A percentile compares a stretch with the other conserved stretches of the same genome.
Conservation (phyloP, 208 protist species). For the Crithidia mellificae region DNA sequence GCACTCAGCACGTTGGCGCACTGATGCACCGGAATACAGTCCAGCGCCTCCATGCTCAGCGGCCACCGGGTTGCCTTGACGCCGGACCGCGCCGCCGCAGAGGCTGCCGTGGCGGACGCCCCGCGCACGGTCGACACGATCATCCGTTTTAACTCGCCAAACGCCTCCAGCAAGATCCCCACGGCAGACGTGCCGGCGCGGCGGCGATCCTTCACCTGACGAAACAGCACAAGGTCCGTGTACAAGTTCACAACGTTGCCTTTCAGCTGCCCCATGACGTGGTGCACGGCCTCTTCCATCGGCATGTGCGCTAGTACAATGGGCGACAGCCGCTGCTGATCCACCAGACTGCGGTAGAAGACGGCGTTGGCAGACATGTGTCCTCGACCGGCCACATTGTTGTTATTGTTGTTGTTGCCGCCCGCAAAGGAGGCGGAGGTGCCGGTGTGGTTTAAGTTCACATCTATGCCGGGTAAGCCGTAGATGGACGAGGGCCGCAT, state of each 20-base stretch:
- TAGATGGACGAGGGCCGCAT: neutral
- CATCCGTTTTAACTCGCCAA: conserved; percentile 78
- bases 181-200: conserved; percentile 54
- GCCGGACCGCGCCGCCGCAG: conserved; percentile 17
- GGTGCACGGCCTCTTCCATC: conserved; percentile 56
- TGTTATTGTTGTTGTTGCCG: too few relatives aligned
- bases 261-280: conserved; percentile 87
- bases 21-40: conserved; percentile 76
- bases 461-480: neutral
- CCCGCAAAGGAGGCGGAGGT: neutral
- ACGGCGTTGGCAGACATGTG: conserved; percentile 41
- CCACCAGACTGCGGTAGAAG: conserved; percentile 48
- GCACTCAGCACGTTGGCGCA: conserved; percentile 67
- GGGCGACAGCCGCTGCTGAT: conserved; percentile 68
- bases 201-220: conserved; percentile 72
- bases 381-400: conserved; percentile 11
- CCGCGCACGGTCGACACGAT: conserved; percentile 48
- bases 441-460: neutral
- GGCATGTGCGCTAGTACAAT: conserved; percentile 71
- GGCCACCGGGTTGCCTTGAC: conserved; percentile 62
- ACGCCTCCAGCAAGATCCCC: conserved; percentile 80
- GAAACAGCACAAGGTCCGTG: conserved; percentile 82
- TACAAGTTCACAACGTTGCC: conserved; percentile 86
- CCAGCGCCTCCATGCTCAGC: conserved; percentile 60
- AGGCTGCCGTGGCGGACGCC: conserved; percentile 25